Base-by-base conservation (phyloP, 2,329 filamentous ascomycete genomes). In the Colletotrichum chrysophilum region DNA sequence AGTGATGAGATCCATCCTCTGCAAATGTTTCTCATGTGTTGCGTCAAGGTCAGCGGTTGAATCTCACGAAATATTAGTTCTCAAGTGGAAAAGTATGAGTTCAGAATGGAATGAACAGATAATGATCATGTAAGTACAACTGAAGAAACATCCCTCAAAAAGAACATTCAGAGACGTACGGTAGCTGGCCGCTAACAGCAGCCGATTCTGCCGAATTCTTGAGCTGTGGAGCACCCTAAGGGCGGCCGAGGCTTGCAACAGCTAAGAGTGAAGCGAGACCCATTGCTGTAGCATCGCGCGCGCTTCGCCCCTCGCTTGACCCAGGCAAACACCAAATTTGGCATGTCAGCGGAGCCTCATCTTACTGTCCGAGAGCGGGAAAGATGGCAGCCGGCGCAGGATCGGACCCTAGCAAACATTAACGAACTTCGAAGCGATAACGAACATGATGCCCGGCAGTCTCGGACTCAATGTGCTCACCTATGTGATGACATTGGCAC, bases 291-390 rank as follows among this genome's bases (percentile, higher is more conserved):
- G 38, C 38, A n/a, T 48, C 38, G 38, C 38, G 38, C 38, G 38
- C 38, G 18, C 18, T 48, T 48, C 38, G 18, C 18, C 38, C 3
- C n/a, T 48, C 38, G 38, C 18, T 48, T 48, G 18, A 4, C 38
- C 38, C 18, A n/a, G 38, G 18, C 0, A 4, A 3, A 0, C 38
- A n/a, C 38, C 38, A 48, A n/a, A n/a, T 48, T n/a, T 0, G 38
- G 38, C 38, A 48, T 48, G 9, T 48, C 38, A 2, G 38, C 38
- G 38, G 38, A 48, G 38, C 38, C 9, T 48, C 38, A 48, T 48
- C 38, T 48, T n/a, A 48, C 38, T 48, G 18, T n/a, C 38, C 38
- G 18, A 48, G 38, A 48, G 3, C 38, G 18, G 1, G 3, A n/a
- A 48, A 48, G 38, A 12, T 48, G 38, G 0, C 5, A 48, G 38